Conservation (phyloP, 169 alveolate species). For the Plasmodium cynomolgi region DNA sequence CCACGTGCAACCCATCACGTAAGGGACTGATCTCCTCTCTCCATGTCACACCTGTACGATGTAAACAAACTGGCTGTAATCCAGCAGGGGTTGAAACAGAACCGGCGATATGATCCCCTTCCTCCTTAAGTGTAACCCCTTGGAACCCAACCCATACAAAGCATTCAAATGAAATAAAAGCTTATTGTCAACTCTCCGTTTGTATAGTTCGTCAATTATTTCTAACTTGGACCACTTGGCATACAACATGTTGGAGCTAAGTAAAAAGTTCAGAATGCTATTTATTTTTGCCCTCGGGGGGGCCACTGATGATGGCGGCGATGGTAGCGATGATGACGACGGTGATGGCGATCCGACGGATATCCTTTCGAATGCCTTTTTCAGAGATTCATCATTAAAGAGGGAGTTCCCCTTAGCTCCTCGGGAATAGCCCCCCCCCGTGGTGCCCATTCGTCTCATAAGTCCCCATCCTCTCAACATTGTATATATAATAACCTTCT, state of each 20-base stretch:
- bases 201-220: conserved; percentile 57
- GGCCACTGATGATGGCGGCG: background rate
- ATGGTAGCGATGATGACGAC: background rate
- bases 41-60: conserved; percentile 31
- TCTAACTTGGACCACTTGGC: conserved; percentile 42
- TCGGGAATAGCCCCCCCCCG: background rate
- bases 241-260: conserved; percentile 22
- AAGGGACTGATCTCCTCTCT: background rate
- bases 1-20: background rate
- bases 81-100: conserved; percentile 44
- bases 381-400: conserved; percentile 16
- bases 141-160: conserved; percentile 65
- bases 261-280: conserved; percentile 21
- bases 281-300: conserved; percentile 74
- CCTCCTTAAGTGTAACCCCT: conserved; percentile 52
- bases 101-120: conserved; percentile 61
- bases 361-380: conserved; percentile 41
- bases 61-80: conserved; percentile 34
- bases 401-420: background rate
- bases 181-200: conserved; percentile 24
- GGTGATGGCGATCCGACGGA: conserved; percentile 6
- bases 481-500: background rate
- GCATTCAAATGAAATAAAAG: conserved; percentile 61
- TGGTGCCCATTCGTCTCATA: background rate
- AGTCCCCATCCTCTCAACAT: background rate